A percentile compares a stretch with the other conserved stretches of the same genome.
Evolutionary conservation across 148 eudicot species (phyloP).

Genomic region (Vaccinium macrocarpon): DNA sequence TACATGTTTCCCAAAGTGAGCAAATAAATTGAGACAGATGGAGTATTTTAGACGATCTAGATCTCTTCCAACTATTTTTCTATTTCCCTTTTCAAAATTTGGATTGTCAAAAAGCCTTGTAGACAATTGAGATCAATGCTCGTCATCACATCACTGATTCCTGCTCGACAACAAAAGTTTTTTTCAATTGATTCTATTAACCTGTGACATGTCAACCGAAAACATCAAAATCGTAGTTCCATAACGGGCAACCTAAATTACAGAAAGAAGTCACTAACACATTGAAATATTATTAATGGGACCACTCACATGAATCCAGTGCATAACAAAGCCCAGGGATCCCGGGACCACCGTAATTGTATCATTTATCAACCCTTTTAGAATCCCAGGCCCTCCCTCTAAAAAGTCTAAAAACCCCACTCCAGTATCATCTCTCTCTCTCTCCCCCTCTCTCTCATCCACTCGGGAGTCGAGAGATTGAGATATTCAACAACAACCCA

Average conservation of each 20-base stretch:
- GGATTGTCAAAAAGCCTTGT: too few species aligned
- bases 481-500: constrained; percentile 18
- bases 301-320: neutral
- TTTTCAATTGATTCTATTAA: too few species aligned
- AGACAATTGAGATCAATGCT: too few species aligned
- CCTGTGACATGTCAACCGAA: too few species aligned
- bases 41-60: too few species aligned
- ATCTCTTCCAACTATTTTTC: too few species aligned
- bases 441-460: constrained; percentile 10
- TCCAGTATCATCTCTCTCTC: neutral
- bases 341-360: neutral
- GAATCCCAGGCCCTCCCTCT: neutral
- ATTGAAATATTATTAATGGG: neutral
- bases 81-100: too few species aligned
- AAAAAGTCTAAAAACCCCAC: neutral
- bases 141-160: too few species aligned
- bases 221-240: neutral
- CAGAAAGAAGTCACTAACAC: neutral
- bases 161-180: too few species aligned
- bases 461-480: neutral
- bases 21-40: too few species aligned
- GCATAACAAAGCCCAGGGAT: neutral
- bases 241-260: neutral
- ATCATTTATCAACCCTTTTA: neutral
- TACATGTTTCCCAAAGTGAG: too few species aligned